Conservation (phyloP, 495 filamentous ascomycete species). For the Evernia prunastri region DNA sequence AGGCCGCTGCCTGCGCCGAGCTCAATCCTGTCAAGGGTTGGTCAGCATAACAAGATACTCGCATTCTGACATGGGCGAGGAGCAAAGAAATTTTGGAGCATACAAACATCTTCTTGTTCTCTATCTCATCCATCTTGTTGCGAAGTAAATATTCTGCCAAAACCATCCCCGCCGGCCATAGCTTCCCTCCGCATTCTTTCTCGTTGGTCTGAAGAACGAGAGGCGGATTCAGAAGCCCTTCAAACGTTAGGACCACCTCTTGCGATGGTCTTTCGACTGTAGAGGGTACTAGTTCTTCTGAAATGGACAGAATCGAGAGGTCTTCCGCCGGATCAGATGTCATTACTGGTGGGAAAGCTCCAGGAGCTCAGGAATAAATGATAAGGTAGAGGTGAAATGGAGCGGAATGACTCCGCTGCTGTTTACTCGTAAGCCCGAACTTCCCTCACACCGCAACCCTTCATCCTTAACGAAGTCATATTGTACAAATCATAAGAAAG, state of each 20-base stretch:
- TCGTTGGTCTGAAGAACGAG: constrained; percentile 79
- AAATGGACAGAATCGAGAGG: constrained; percentile 44
- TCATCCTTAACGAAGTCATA: no score
- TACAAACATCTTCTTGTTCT: constrained; percentile 67
- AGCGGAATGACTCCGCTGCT: neutral
- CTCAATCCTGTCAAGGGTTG: constrained; percentile 59
- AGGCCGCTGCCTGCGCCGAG: constrained; percentile 88
- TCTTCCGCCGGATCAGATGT: neutral
- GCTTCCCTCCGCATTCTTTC: constrained; percentile 75
- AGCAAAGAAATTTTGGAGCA: constrained; percentile 11
- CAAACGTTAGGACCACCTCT: constrained; percentile 60
- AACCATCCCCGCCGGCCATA: constrained; percentile 92
- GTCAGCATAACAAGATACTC: constrained; percentile 16
- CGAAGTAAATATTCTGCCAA: constrained; percentile 75
- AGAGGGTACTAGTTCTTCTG: constrained; percentile 61
- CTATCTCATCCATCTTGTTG: constrained; percentile 53
- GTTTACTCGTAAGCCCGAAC: no score
- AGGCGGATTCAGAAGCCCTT: constrained; percentile 61
- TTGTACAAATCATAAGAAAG: no score
- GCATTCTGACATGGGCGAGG: neutral
- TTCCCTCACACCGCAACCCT: no score
- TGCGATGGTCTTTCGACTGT: constrained; percentile 58
- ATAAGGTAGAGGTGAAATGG: neutral
- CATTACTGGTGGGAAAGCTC: neutral
- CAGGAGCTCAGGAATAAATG: no score